A percentile compares a stretch with the other conserved stretches of the same genome.
phyloP scores from a whole-genome alignment of 2,329 filamentous ascomycete species.

The Penicillium hordei region DNA sequence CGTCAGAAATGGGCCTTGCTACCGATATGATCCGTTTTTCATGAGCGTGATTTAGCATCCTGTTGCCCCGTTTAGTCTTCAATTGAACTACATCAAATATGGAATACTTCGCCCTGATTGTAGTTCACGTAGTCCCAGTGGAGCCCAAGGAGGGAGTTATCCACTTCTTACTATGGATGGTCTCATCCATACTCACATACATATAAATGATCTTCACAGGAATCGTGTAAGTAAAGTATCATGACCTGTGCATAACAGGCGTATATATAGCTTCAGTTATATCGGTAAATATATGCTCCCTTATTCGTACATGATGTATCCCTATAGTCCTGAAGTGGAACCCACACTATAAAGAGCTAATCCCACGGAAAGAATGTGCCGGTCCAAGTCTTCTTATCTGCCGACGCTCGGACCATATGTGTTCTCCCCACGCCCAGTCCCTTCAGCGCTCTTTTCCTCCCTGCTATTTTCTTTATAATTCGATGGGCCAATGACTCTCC shows the following conservation, averaged over 20 bases:
- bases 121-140: neutral
- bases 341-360: neutral
- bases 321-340: neutral
- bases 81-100: neutral
- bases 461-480: slow-evolving; percentile 23
- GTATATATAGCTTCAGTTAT: neutral
- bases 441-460: slow-evolving; percentile 14
- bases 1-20: slow-evolving; percentile 19
- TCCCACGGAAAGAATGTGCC: slow-evolving; percentile 18
- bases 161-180: neutral
- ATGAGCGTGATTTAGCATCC: slow-evolving; percentile 15
- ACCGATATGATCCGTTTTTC: slow-evolving; percentile 21
- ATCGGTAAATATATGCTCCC: neutral
- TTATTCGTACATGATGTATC: neutral
- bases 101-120: neutral
- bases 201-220: neutral
- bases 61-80: neutral
- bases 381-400: slow-evolving; percentile 24
- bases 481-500: slow-evolving; percentile 40
- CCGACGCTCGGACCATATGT: slow-evolving; percentile 26
- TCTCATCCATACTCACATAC: neutral
- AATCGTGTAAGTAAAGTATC: neutral
- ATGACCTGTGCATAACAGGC: neutral
- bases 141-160: neutral
- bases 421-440: slow-evolving; percentile 16